Conservation (phyloP, 805 yeast genomes). For the Nakazawaea peltata region DNA sequence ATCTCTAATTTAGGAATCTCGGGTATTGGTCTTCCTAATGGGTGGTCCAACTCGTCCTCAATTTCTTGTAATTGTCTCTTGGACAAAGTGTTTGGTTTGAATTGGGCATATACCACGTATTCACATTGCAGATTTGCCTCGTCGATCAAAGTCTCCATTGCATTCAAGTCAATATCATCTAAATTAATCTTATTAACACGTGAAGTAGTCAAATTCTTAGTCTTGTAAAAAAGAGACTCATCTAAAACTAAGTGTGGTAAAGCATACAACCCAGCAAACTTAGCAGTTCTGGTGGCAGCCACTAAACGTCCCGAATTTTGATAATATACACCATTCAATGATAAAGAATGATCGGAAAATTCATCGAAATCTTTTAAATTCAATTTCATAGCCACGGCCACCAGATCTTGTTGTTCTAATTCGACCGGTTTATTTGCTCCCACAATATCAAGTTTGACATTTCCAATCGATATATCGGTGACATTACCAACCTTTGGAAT, state of each 20-base stretch:
- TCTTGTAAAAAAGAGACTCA: conserved; percentile 31
- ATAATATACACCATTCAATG: conserved; percentile 56
- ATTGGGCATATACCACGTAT: conserved; percentile 57
- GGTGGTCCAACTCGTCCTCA: conserved; percentile 65
- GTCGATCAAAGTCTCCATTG: conserved; percentile 27
- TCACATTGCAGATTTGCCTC: conserved; percentile 50
- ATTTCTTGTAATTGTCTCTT: conserved; percentile 47
- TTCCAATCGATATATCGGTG: conserved; percentile 17
- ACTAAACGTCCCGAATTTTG: conserved; percentile 58
- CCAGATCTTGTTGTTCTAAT: conserved; percentile 22
- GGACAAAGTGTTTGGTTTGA: conserved; percentile 50
- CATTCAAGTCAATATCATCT: conserved; percentile 29
- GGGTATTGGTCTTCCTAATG: conserved; percentile 72
- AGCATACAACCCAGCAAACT: conserved; percentile 53
- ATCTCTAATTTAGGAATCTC: conserved; percentile 49
- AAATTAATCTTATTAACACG: conserved; percentile 34
- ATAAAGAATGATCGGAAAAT: conserved; percentile 38
- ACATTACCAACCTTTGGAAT: conserved; percentile 13
- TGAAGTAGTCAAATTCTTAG: conserved; percentile 36
- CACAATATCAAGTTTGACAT: conserved; percentile 11
- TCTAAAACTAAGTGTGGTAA: conserved; percentile 47
- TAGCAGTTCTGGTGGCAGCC: conserved; percentile 52
- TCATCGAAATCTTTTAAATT: conserved; percentile 36
- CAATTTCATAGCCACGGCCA: conserved; percentile 16
- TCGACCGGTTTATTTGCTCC: background rate